Evolutionary conservation across 805 yeast genomes (phyloP), one percentile per base, ranked within the genome.

Genomic region (Ogataea henricii): DNA sequence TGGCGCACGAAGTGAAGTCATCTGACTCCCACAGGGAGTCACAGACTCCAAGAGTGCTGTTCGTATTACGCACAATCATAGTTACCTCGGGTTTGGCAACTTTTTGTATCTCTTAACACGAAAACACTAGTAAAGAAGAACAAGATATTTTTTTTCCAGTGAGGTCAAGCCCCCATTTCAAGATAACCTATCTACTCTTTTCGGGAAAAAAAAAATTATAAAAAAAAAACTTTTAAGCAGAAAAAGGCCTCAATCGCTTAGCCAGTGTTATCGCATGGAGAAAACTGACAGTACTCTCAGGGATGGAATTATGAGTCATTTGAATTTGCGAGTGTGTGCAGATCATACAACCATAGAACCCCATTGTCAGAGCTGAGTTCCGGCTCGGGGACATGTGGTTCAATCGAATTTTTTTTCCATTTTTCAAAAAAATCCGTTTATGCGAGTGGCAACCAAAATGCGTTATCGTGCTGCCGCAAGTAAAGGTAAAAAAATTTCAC

Each of bases 1-100:
- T 65, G 2, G 74, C 74, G 58, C 82, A 78, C 8, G 56, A 57
- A 3, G 82, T 72, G 45, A 80, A 66, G 63, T 80, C 84, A 52
- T 79, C 83, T 44, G 50, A 27, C 2, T 42, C 22, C 69, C 69
- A 65, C 3, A 52, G 23, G 4, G 43, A 26, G 12, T 45, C 18
- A 45, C 67, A 62, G 14, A 27, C 25, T 18, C 25, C 42, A 32
- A 13, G 14, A 13, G 48, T 44, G 47, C 44, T 41, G 38, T 48
- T 46, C 38, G 40, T 38, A 20, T 26, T 33, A 6, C 18, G 25
- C 7, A 22, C 16, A 13, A 27, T 33, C 51, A 48, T 50, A 23
- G 26, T 23, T 20, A 14, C n/a, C 12, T 17, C 14, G 37, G 17
- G 37, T 34, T 14, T 30, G 18, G 34, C 34, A 30, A 3, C 8